Conservation (phyloP, 495 filamentous ascomycete genomes). For the Talaromyces trachyspermus region DNA sequence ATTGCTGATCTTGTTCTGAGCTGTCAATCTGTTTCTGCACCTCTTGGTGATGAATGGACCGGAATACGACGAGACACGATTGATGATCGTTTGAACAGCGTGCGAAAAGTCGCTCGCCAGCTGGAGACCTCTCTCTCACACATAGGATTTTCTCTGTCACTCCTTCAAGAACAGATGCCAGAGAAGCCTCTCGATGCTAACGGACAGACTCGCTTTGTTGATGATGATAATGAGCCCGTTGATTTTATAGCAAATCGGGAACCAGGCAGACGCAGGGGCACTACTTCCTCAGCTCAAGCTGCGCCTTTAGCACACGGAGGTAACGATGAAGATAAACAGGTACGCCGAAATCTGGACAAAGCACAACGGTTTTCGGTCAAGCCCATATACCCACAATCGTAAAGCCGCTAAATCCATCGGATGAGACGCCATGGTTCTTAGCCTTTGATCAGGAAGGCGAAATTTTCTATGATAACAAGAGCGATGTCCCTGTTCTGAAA, state of each 20-base stretch:
- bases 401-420: conserved; percentile 45
- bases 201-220: conserved; percentile 32
- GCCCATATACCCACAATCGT: conserved; percentile 51
- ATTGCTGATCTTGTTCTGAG: conserved; percentile 81
- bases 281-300: conserved; percentile 49
- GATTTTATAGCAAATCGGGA: conserved; percentile 17
- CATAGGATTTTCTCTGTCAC: conserved; percentile 76
- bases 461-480: conserved; percentile 79
- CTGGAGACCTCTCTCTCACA: conserved; percentile 82
- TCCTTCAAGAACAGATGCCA: conserved; percentile 74
- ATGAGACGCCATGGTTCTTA: conserved; percentile 77
- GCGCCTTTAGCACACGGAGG: conserved; percentile 63
- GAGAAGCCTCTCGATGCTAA: conserved; percentile 24
- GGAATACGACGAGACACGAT: conserved; percentile 83
- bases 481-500: conserved; percentile 61
- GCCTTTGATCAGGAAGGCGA: conserved; percentile 86
- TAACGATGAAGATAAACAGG: conserved; percentile 48
- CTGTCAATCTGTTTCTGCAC: conserved; percentile 81
- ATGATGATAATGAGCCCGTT: conserved; percentile 21
- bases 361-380: conserved; percentile 86
- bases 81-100: conserved; percentile 77
- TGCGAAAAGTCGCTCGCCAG: conserved; percentile 65
- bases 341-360: conserved; percentile 70
- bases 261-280: conserved; percentile 25
- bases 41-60: conserved; percentile 91